Evolutionary conservation across 306 rosid species (phyloP).

Genomic region (Vigna reflexopilosa): DNA sequence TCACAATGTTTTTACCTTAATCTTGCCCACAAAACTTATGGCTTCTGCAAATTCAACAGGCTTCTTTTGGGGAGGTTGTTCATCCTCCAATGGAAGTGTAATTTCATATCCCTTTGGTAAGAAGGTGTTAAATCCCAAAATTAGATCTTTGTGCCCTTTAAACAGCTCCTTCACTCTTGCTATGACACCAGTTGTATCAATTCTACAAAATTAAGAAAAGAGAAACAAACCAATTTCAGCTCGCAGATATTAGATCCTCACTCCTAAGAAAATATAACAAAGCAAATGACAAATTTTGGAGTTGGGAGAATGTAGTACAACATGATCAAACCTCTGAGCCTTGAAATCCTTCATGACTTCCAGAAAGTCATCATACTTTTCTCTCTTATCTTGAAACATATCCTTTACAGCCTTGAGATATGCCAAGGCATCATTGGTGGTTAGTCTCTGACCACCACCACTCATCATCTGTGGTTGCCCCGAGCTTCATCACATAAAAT

Average conservation of each 20-base stretch:
- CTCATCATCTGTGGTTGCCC: slow-evolving; percentile 78
- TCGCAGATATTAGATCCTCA: slow-evolving; percentile 13
- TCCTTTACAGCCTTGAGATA: slow-evolving; percentile 92
- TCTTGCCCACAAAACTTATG: slow-evolving; percentile 90
- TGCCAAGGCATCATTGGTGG: slow-evolving; percentile 76
- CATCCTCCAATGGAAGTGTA: slow-evolving; percentile 85
- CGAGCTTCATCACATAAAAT: slow-evolving; percentile 63
- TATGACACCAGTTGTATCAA: slow-evolving; percentile 81
- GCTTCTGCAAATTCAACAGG: slow-evolving; percentile 98
- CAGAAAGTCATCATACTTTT: slow-evolving; percentile 77
- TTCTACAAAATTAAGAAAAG: slow-evolving; percentile 52
- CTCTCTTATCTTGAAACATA: slow-evolving; percentile 79
- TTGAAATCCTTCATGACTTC: slow-evolving; percentile 93
- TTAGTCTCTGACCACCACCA: slow-evolving; percentile 71
- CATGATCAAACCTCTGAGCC: slow-evolving; percentile 72
- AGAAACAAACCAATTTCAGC: slow-evolving; percentile 40
- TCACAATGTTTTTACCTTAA: slow-evolving; percentile 65
- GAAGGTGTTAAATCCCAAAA: slow-evolving; percentile 93
- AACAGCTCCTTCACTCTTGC: slow-evolving; percentile 87
- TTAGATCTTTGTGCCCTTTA: slow-evolving; percentile 79
- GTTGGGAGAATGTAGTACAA: slow-evolving; percentile 13
- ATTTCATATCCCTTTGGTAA: slow-evolving; percentile 90
- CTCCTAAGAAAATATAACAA: background rate
- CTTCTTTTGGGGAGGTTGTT: slow-evolving; percentile 82
- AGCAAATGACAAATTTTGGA: background rate